Percentiles rank a stretch among this genome's conserved stretches.
These are phyloP conservation scores for Eucalyptus rudis DNA, from an alignment of 345 rosid species.

Conservation along the genomic window DNA sequence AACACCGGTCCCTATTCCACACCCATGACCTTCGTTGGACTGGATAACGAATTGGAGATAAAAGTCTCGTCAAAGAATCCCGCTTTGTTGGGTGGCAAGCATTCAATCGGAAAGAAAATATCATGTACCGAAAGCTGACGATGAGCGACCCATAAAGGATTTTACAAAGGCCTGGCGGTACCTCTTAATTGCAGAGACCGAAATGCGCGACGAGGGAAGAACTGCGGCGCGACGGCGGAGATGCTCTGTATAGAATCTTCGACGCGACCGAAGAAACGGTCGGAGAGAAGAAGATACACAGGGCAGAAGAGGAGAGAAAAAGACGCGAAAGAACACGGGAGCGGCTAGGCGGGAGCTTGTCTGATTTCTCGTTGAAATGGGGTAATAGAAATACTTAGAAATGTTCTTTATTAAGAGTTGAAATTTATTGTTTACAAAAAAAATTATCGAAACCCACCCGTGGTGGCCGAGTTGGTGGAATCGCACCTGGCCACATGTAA, in stretches of 20 bases:
- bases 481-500: no score
- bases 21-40: background rate
- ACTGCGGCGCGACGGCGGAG: background rate
- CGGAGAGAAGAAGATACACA: background rate
- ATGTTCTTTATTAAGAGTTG: background rate
- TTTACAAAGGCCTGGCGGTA: background rate
- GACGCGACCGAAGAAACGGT: background rate
- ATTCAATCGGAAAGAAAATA: background rate
- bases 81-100: background rate
- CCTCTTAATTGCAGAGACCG: background rate
- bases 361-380: background rate
- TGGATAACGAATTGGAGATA: background rate
- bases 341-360: background rate
- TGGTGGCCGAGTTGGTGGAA: no score
- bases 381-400: background rate
- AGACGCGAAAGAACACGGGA: background rate
- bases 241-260: background rate
- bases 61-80: background rate
- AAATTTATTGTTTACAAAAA: background rate
- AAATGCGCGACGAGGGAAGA: background rate
- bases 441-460: no score
- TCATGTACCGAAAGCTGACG: background rate
- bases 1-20: background rate
- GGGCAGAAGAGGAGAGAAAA: background rate
- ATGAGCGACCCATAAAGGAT: background rate